These are phyloP conservation scores for Akanthomyces dipterigenus DNA, from an alignment of 2,329 filamentous ascomycete genomes.

Conservation along the genomic window DNA sequence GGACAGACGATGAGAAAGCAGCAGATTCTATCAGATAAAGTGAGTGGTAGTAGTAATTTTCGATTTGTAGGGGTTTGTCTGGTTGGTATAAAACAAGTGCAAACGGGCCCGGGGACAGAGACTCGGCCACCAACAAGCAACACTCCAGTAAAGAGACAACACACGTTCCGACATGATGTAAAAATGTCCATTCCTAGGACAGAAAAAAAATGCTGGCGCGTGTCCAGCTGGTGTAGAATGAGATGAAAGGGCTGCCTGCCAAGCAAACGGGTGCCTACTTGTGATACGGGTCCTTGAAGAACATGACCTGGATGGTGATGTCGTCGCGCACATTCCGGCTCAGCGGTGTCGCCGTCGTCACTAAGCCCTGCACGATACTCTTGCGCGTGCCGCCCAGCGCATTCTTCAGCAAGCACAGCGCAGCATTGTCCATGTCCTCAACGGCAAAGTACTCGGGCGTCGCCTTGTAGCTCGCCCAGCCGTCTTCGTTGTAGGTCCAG, in stretches of 20 bases:
- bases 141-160: neutral
- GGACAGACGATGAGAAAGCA: too few species aligned
- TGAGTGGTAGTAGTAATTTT: too few species aligned
- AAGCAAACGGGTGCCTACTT: neutral
- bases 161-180: neutral
- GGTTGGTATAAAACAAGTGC: too few species aligned
- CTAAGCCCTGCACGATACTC: slow-evolving; percentile 64
- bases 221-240: neutral
- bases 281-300: slow-evolving; percentile 31
- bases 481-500: slow-evolving; percentile 15
- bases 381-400: slow-evolving; percentile 70
- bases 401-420: slow-evolving; percentile 75
- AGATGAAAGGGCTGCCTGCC: neutral
- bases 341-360: slow-evolving; percentile 65
- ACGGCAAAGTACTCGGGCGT: slow-evolving; percentile 57
- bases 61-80: neutral
- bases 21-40: too few species aligned
- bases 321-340: slow-evolving; percentile 63
- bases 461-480: slow-evolving; percentile 20
- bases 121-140: neutral
- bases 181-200: neutral
- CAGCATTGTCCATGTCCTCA: slow-evolving; percentile 67
- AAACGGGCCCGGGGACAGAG: neutral
- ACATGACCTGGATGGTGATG: slow-evolving; percentile 78
- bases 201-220: neutral